Evolutionary conservation across 2,329 filamentous ascomycete genomes (phyloP).

Genomic region (Truncatella angustata): DNA sequence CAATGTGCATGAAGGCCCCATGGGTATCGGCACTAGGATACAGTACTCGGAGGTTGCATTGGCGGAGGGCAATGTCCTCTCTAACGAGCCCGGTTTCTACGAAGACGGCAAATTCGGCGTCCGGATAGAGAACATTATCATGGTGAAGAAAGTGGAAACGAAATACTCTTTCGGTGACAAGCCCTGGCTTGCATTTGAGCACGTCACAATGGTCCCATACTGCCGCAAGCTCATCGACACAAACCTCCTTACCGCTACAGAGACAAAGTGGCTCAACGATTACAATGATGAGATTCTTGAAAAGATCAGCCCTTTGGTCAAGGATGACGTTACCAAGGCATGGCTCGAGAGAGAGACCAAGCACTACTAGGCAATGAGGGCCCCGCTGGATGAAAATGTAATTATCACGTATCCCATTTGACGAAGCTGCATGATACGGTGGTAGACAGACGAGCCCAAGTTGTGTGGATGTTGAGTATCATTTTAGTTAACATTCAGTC

Average conservation of each 20-base stretch:
- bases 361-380: constrained; percentile 43
- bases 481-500: constrained; percentile 43
- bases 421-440: too few relatives aligned
- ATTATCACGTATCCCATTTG: too few relatives aligned
- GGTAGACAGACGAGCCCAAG: too few relatives aligned
- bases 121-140: constrained; percentile 92
- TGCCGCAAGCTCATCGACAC: constrained; percentile 84
- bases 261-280: constrained; percentile 83
- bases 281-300: constrained; percentile 79
- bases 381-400: too few relatives aligned
- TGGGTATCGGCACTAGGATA: constrained; percentile 89
- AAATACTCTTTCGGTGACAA: constrained; percentile 89
- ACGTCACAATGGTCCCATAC: constrained; percentile 95
- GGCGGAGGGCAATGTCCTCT: constrained; percentile 89
- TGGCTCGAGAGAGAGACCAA: constrained; percentile 90
- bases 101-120: constrained; percentile 95
- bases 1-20: constrained; percentile 96
- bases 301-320: constrained; percentile 75
- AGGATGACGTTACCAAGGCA: constrained; percentile 66
- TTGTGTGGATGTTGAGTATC: not conserved
- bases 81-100: constrained; percentile 95
- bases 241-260: constrained; percentile 65
- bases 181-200: constrained; percentile 91
- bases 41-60: constrained; percentile 90
- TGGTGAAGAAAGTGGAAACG: constrained; percentile 86